Evolutionary conservation across 306 rosid species (phyloP), one percentile per base, ranked within the genome.

Genomic region (Purshia tridentata): DNA sequence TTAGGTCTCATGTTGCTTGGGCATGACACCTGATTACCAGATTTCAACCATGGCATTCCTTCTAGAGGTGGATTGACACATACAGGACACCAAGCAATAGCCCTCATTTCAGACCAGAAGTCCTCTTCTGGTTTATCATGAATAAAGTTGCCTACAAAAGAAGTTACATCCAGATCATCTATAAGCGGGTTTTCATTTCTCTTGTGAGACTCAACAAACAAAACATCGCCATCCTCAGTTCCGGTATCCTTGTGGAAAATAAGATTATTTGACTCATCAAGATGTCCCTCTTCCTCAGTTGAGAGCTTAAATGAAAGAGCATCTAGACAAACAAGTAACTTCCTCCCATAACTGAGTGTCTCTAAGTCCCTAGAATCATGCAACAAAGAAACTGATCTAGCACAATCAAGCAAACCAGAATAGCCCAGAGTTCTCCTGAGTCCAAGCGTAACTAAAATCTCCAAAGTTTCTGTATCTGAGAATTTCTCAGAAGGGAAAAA

Each of bases 391-490:
- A 93, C 91, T 59, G 98, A 85, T 81, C 89, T 91, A 59, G 98
- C 98, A 78, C 96, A 88, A 82, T 93, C 98, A 60, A 93, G 88
- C 74, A 93, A 86, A 71, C 98, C 97, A 89, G 91, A 83, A 78
- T 84, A 89, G 35, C 94, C 92, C 81, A 93, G 83, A 78, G 92
- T 85, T 82, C 73, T 89, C 78, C 93, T 80, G 56, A 93, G 96
- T 65, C 98, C 98, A 82, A 93, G 88, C 76, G 73, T 84, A 74
- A 86, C 86, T 80, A 93, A 81, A 79, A 81, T 82, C 59, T 93
- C 98, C 87, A 93, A 76, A 81, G 81, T 78, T 73, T 81, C 91
- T 35, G 86, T 75, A 77, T 81, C 96, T 54, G 76, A 84, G 82
- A 93, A 93, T 47, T 56, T 84, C 13, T 88, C 94, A 70, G 97